Percentiles rank a stretch among this genome's conserved stretches.
Conservation (phyloP, 352 stramenopile species). For the Globisporangium canariense region DNA sequence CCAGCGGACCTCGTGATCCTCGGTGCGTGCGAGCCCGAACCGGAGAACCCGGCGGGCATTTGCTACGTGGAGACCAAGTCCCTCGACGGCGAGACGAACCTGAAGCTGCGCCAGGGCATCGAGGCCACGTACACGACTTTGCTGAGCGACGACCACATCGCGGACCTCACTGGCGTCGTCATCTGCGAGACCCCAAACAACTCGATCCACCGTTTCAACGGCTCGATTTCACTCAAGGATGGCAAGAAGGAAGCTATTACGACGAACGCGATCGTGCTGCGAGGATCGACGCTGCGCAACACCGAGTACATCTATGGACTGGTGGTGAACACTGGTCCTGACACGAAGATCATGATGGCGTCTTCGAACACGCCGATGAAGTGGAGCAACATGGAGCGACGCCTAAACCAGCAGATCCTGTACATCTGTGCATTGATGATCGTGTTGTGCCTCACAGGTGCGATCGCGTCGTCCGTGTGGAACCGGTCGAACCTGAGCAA, state of each 20-base stretch:
- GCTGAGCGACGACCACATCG: conserved; percentile 46
- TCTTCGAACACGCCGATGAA: conserved; percentile 76
- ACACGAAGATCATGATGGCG: conserved; percentile 91
- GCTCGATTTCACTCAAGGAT: conserved; percentile 65
- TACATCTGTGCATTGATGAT: conserved; percentile 86
- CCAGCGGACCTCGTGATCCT: conserved; percentile 89
- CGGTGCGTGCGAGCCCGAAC: conserved; percentile 69
- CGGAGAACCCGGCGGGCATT: conserved; percentile 63
- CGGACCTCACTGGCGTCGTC: conserved; percentile 50
- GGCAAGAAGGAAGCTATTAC: conserved; percentile 74
- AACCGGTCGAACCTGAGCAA: conserved; percentile 58
- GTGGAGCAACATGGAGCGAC: conserved; percentile 86
- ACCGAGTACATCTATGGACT: conserved; percentile 90
- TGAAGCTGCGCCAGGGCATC: conserved; percentile 87
- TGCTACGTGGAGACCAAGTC: conserved; percentile 93
- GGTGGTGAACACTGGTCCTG: conserved; percentile 89
- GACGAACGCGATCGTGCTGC: conserved; percentile 78
- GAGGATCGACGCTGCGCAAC: conserved; percentile 87
- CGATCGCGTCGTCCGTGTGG: conserved; percentile 62
- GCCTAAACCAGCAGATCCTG: conserved; percentile 77
- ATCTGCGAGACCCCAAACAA: conserved; percentile 88
- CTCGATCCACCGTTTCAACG: conserved; percentile 89
- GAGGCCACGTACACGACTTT: conserved; percentile 74
- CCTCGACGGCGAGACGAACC: conserved; percentile 92
- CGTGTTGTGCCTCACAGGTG: conserved; percentile 64